phyloP scores from a whole-genome alignment of 176 grass and related monocot species.

The Carex cristatella region DNA sequence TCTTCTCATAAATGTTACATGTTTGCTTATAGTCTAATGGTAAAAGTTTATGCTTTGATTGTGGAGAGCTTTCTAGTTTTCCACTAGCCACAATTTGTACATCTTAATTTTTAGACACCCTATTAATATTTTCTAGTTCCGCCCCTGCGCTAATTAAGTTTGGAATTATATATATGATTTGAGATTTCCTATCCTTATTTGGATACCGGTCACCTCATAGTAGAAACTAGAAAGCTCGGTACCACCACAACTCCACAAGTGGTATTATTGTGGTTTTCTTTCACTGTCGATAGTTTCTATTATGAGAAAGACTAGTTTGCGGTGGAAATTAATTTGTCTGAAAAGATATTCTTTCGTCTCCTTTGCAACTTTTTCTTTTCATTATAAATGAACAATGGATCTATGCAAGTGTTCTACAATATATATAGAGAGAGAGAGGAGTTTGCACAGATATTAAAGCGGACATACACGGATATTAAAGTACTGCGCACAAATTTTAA shows the following conservation, averaged over 20 bases:
- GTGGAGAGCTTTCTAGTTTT: no score
- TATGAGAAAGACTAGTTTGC: neutral
- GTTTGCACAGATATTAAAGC: no score
- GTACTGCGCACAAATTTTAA: no score
- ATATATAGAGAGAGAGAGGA: neutral
- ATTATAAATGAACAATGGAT: neutral
- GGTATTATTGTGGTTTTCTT: neutral
- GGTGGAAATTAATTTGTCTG: constrained; percentile 2
- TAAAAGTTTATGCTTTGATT: no score
- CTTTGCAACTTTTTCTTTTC: neutral
- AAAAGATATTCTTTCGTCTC: neutral
- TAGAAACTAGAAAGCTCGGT: neutral
- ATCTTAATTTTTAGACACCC: no score
- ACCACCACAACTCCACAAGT: neutral
- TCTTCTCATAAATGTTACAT: no score
- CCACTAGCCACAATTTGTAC: no score
- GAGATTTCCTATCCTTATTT: neutral
- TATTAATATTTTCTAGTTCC: no score
- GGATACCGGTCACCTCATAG: neutral
- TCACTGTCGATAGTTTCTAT: neutral
- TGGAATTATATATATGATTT: no score
- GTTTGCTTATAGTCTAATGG: no score
- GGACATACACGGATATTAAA: no score
- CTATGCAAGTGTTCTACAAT: neutral
- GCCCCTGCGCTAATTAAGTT: no score